Conservation (phyloP, 768 basidiomycete genomes). For the Suillus clintonianus region DNA sequence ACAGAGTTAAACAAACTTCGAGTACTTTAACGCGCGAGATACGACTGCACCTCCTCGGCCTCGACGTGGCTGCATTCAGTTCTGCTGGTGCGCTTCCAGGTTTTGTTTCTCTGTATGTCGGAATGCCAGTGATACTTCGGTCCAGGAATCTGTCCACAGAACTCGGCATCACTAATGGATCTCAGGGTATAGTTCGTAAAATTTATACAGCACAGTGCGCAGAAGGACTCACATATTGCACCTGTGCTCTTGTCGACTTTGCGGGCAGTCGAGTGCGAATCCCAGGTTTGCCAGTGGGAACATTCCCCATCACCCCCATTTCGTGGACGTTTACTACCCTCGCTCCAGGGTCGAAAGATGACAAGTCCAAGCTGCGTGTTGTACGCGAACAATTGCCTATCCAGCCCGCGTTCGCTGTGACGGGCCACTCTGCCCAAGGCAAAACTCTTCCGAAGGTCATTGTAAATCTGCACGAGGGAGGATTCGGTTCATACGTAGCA, state of each 20-base stretch:
- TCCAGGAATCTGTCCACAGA: conserved; percentile 30
- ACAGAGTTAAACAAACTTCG: not conserved
- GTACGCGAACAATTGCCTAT: conserved; percentile 21
- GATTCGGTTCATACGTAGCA: conserved; percentile 3
- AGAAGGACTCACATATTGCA: not conserved
- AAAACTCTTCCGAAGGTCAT: conserved; percentile 25
- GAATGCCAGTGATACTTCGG: conserved; percentile 33
- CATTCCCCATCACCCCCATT: conserved; percentile 17
- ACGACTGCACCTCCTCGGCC: not conserved
- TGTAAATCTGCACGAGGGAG: conserved; percentile 21
- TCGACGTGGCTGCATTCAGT: not conserved
- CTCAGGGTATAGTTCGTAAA: conserved; percentile 22
- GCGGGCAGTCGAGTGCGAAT: conserved; percentile 21
- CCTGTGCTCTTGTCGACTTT: conserved; percentile 18
- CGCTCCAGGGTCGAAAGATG: not conserved
- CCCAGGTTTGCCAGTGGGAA: conserved; percentile 9
- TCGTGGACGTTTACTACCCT: conserved; percentile 8
- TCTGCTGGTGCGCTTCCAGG: conserved; percentile 18
- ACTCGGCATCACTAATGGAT: conserved; percentile 31
- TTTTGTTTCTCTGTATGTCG: conserved; percentile 22
- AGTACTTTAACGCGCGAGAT: not conserved
- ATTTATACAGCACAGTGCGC: not conserved
- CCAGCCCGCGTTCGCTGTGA: conserved; percentile 32
- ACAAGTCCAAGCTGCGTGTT: not conserved
- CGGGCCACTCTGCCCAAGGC: conserved; percentile 34